Base-by-base conservation (phyloP, 768 basidiomycete genomes). In the Pleurotus citrinopileatus region DNA sequence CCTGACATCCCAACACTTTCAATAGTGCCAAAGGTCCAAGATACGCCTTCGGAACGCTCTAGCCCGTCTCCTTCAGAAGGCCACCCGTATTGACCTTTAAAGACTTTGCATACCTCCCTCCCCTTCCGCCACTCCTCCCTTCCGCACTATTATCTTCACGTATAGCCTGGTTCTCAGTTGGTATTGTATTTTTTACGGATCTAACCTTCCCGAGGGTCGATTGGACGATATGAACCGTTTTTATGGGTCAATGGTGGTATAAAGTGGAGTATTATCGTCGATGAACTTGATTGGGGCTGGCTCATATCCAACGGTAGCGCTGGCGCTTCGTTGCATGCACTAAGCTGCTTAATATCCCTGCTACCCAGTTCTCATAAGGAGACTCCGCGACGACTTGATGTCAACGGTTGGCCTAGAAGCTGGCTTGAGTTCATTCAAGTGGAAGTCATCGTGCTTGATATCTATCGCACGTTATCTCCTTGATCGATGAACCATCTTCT, bases 31-130 rank as follows among this genome's bases (percentile, higher is more conserved):
- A 77, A 78, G 61, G 80, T 80, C 27, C 86, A 85, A 63, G 79
- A 82, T 50, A 77, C 80, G 29, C 81, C 83, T 17, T 80, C 77
- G 48, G 87, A 85, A 64, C 82, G 81, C 60, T 86, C 86, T 6
- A 85, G 70, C 60, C 75, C 80, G 13, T 74, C 79, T 4, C 70
- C 76, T 19, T 78, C 81, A 50, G 79, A 81, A 61, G 70, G 71
- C 20, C 10, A 19, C 38, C 77, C 74, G 44, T 77, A 70, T 63
- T 78, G 68, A 77, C 60, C 32, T 46, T 64, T 48, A 60, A 56
- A 46, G 17, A n/a, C 32, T 17, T 38, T 45, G 36, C 34, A 46
- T 44, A 26, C 42, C 40, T 53, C 40, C 54, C 54, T 51, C 36
- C 56, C 42, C 53, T 25, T 52, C 23, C 28, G 27, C 38, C 28